phyloP scores from a whole-genome alignment of 2,329 filamentous ascomycete genomes.

The Salinomyces thailandicus region DNA sequence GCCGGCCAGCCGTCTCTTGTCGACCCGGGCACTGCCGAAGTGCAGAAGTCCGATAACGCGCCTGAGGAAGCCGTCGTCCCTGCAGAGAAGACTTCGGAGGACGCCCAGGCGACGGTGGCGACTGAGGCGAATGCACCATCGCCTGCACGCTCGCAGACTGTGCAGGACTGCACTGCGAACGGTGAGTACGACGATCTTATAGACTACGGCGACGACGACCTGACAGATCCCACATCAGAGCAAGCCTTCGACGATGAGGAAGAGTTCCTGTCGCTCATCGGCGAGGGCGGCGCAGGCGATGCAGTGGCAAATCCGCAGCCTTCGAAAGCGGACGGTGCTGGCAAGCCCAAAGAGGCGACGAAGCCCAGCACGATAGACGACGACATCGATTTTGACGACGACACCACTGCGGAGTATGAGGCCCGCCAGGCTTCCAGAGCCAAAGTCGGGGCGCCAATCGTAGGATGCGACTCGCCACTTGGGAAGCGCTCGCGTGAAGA shows the following conservation, averaged over 20 bases:
- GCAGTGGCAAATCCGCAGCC: conserved; percentile 5
- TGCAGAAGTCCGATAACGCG: neutral
- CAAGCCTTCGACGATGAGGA: conserved; percentile 10
- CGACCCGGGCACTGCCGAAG: neutral
- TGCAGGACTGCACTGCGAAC: conserved; percentile 14
- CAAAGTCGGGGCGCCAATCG: conserved; percentile 1
- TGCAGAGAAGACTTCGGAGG: neutral
- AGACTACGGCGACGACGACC: conserved; percentile 17
- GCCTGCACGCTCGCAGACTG: conserved; percentile 16
- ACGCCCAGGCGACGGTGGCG: neutral
- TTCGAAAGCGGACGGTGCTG: conserved; percentile 4
- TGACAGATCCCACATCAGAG: conserved; percentile 18
- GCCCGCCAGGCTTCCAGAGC: conserved; percentile 9
- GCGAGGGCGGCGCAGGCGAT: conserved; percentile 5
- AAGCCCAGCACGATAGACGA: conserved; percentile 7
- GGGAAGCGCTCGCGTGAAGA: conserved; percentile 25
- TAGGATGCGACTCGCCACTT: conserved; percentile 12
- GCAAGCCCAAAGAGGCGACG: neutral
- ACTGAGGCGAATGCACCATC: conserved; percentile 5
- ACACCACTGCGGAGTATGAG: conserved; percentile 12
- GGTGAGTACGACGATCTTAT: conserved; percentile 22
- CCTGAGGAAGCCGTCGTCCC: neutral
- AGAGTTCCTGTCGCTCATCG: conserved; percentile 11
- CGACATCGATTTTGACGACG: conserved; percentile 21
- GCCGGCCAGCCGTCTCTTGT: neutral